Evolutionary conservation across 2,329 filamentous ascomycete species (phyloP).

Genomic region (Coleophoma eucalyptorum): DNA sequence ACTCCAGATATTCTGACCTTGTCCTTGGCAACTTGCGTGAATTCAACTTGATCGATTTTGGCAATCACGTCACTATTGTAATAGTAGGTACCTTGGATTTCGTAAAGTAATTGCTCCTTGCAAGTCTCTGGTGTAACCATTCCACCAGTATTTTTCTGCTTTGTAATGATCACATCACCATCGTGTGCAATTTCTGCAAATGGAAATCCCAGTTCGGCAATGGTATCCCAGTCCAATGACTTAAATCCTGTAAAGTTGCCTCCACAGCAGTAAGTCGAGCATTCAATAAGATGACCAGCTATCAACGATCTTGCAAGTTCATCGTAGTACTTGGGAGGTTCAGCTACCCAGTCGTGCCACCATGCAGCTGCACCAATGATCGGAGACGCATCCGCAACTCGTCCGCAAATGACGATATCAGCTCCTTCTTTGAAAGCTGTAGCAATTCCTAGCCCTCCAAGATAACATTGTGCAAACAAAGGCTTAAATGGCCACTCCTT

Average conservation of each 20-base stretch:
- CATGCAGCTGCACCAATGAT: slow-evolving; percentile 35
- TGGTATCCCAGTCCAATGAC: slow-evolving; percentile 27
- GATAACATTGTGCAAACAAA: slow-evolving; percentile 17
- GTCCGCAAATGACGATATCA: slow-evolving; percentile 38
- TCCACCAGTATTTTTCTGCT: slow-evolving; percentile 35
- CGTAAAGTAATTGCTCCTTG: slow-evolving; percentile 47
- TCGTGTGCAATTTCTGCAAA: slow-evolving; percentile 37
- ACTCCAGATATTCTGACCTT: slow-evolving; percentile 43
- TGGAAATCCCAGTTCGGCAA: slow-evolving; percentile 39
- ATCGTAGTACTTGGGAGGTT: slow-evolving; percentile 21
- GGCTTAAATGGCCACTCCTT: slow-evolving; percentile 15
- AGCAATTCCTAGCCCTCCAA: slow-evolving; percentile 34
- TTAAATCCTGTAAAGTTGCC: slow-evolving; percentile 21
- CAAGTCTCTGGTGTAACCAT: slow-evolving; percentile 43
- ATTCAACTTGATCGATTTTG: slow-evolving; percentile 42
- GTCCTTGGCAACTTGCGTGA: slow-evolving; percentile 45
- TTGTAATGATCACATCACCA: slow-evolving; percentile 37
- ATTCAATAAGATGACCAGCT: slow-evolving; percentile 24
- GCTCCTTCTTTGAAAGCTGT: slow-evolving; percentile 33
- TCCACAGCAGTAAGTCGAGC: slow-evolving; percentile 15
- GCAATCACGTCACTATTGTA: slow-evolving; percentile 54
- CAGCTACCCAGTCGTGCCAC: slow-evolving; percentile 33
- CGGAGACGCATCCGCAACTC: slow-evolving; percentile 36
- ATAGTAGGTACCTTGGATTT: slow-evolving; percentile 52
- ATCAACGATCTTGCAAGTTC: slow-evolving; percentile 31